Percentiles rank a stretch among this genome's conserved stretches.
Conservation (phyloP, 108 stramenopile species). For the Pseudonitzschia multiseries region DNA sequence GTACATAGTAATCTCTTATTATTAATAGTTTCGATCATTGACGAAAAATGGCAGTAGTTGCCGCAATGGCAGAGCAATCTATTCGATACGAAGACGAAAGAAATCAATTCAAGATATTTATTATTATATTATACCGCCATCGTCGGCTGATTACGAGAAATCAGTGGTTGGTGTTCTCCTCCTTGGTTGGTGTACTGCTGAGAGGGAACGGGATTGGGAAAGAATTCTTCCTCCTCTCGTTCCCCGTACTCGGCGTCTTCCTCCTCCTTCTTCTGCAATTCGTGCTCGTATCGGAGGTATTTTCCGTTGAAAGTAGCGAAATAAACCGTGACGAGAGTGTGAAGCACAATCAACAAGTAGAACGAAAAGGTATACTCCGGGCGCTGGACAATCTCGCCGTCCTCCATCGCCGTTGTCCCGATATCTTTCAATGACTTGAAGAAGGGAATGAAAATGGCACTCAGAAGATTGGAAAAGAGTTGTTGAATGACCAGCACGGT, state of each 20-base stretch:
- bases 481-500: slow-evolving; percentile 87
- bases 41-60: too few relatives aligned
- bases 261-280: slow-evolving; percentile 55
- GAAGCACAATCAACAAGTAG: slow-evolving; percentile 75
- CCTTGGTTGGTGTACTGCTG: background rate
- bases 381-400: slow-evolving; percentile 44
- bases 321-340: slow-evolving; percentile 72
- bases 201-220: background rate
- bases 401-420: slow-evolving; percentile 48
- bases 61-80: too few relatives aligned
- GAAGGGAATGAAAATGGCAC: slow-evolving; percentile 83
- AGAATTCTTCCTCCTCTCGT: background rate
- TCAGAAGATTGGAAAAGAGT: slow-evolving; percentile 79
- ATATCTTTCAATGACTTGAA: slow-evolving; percentile 78
- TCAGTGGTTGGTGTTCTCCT: background rate
- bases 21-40: too few relatives aligned
- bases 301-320: slow-evolving; percentile 88
- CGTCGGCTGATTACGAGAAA: too few relatives aligned
- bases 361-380: slow-evolving; percentile 87
- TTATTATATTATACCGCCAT: too few relatives aligned
- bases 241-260: slow-evolving; percentile 18
- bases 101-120: background rate
- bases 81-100: too few relatives aligned
- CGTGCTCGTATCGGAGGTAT: slow-evolving; percentile 77
- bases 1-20: too few relatives aligned